Percentiles rank a stretch among this genome's conserved stretches.
phyloP scores from a whole-genome alignment of 208 protist genomes.

The Acanthamoeba royreba region DNA sequence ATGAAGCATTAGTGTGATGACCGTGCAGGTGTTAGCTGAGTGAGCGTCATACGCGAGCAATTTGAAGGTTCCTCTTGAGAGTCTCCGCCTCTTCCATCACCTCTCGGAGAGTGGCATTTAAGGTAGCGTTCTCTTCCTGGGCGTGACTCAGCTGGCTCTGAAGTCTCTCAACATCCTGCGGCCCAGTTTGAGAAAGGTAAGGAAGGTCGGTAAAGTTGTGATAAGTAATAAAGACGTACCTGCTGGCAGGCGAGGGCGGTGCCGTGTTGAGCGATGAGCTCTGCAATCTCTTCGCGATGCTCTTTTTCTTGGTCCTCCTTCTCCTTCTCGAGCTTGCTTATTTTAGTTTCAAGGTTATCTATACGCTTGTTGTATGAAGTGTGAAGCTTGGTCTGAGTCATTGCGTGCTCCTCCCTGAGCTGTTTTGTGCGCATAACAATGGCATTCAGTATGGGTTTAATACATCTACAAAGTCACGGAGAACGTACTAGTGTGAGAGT shows the following conservation, averaged over 20 bases:
- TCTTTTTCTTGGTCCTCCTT: neutral
- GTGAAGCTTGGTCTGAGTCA: slow-evolving; percentile 17
- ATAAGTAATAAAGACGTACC: no score
- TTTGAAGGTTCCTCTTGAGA: neutral
- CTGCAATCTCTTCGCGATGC: neutral
- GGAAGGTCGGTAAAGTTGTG: neutral
- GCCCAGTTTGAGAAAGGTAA: neutral
- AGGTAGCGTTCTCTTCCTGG: neutral
- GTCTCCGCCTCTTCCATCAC: neutral
- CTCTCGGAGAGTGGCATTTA: neutral
- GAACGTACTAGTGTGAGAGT: neutral
- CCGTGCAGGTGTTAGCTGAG: neutral
- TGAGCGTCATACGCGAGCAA: slow-evolving; percentile 12
- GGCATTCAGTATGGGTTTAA: no score
- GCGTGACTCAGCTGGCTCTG: neutral
- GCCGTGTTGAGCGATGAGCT: neutral
- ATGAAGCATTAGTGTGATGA: neutral
- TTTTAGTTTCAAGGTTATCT: neutral
- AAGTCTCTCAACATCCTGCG: neutral
- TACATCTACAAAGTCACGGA: neutral
- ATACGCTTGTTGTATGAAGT: slow-evolving; percentile 19
- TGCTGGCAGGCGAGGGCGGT: neutral
- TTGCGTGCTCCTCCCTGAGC: neutral
- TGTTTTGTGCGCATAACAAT: no score
- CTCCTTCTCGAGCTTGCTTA: neutral